Evolutionary conservation across 495 filamentous ascomycete species (phyloP), one percentile per base, ranked within the genome.

Genomic region (Penicillium odoratum): DNA sequence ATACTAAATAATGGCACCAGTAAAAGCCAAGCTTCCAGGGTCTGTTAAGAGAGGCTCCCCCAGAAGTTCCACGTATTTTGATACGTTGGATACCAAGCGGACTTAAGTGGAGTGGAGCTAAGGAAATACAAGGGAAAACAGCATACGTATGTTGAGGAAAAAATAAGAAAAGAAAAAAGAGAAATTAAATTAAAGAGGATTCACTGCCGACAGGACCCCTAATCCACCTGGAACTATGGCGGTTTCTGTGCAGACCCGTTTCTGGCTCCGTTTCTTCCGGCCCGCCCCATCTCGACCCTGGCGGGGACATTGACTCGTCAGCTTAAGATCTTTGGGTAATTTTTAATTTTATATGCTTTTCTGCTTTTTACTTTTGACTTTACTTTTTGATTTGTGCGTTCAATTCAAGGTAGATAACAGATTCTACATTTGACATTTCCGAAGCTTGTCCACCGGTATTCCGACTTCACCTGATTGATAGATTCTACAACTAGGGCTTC

Each of bases 1-100:
- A 60, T 60, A 65, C 53, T 66, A 59, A 61, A 61, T 66, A 68
- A 33, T 40, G 38, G 38, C 56, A 57, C 51, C 51, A 64, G 43
- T 50, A 31, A 51, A 53, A 54, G 67, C 67, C 67, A 67, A 69
- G 67, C 67, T 69, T 65, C 66, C 59, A 69, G 64, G 64, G 64
- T 69, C 60, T 62, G 56, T 57, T 54, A 45, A 50, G 53, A 63
- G 58, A 64, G 58, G 58, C 58, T 59, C 57, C 53, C 33, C 57
- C 54, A 59, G 58, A 62, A 58, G 54, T 56, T 62, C 55, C 45
- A 47, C 31, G 48, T 52, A 58, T 48, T 59, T 61, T 26, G 51
- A 55, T 48, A 53, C 54, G 44, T 58, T 53, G 54, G 54, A 48
- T 38, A 56, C 38, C 28, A 50, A 43, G 48, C 61, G 58, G 33